phyloP scores from a whole-genome alignment of 768 basidiomycete genomes.

The Lyophyllum decastes region DNA sequence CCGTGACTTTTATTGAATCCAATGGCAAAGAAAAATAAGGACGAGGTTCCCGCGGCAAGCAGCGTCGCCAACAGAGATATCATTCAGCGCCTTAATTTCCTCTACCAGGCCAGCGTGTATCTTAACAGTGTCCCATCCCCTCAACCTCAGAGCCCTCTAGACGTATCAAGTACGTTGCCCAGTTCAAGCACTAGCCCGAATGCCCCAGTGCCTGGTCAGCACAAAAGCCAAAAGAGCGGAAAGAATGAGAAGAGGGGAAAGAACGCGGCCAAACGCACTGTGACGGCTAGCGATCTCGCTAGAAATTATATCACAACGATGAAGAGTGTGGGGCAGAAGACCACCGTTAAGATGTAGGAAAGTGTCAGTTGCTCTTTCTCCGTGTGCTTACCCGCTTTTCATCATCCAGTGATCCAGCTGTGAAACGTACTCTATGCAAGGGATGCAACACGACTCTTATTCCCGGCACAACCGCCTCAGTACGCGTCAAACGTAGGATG shows the following conservation, averaged over 20 bases:
- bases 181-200: background rate
- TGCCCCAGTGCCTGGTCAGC: background rate
- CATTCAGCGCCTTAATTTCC: slow-evolving; percentile 81
- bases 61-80: slow-evolving; percentile 70
- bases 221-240: slow-evolving; percentile 17
- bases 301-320: slow-evolving; percentile 65
- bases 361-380: background rate
- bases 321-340: slow-evolving; percentile 72
- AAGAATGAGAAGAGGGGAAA: slow-evolving; percentile 25
- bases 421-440: slow-evolving; percentile 83
- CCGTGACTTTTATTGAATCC: background rate
- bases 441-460: slow-evolving; percentile 64
- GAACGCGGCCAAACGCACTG: slow-evolving; percentile 13
- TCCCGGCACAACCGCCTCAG: slow-evolving; percentile 64
- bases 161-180: background rate
- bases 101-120: slow-evolving; percentile 79
- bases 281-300: slow-evolving; percentile 53
- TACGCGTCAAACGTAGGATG: slow-evolving; percentile 64
- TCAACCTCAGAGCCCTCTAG: background rate
- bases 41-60: slow-evolving; percentile 56
- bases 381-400: background rate
- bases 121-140: slow-evolving; percentile 30
- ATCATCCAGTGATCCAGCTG: slow-evolving; percentile 64
- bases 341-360: slow-evolving; percentile 71
- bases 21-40: slow-evolving; percentile 74